Evolutionary conservation across 257 asterid genomes (phyloP).

Genomic region (Solanum phureja): DNA sequence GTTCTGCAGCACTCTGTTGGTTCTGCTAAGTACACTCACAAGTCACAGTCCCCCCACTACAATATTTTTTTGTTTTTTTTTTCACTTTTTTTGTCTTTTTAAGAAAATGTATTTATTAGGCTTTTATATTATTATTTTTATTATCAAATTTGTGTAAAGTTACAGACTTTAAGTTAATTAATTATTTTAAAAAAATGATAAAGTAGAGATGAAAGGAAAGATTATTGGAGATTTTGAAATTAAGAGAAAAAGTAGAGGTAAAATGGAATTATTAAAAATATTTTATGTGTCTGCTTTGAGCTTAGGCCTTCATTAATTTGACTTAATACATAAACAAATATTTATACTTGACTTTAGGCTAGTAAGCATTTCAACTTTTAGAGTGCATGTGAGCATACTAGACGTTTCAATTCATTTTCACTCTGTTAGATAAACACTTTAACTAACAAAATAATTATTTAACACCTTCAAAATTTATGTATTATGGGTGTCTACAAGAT

Average conservation of each 20-base stretch:
- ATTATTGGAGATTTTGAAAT: background rate
- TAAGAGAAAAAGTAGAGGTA: background rate
- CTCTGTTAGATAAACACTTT: background rate
- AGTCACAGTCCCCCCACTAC: no score
- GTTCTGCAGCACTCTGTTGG: background rate
- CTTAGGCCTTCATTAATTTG: no score
- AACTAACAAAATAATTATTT: no score
- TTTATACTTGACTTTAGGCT: no score
- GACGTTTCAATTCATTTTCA: no score
- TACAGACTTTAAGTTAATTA: background rate
- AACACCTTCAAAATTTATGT: background rate
- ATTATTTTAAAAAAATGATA: background rate
- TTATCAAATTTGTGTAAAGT: background rate
- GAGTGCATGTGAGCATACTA: no score
- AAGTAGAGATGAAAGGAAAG: background rate
- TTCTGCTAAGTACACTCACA: background rate
- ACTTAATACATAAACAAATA: no score
- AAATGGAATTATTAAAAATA: background rate
- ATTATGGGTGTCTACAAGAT: no score
- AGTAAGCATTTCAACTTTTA: background rate
- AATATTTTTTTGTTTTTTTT: background rate
- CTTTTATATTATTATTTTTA: background rate
- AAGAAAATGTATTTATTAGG: background rate
- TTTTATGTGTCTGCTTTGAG: background rate
- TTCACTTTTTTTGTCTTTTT: no score